A percentile compares a stretch with the other conserved stretches of the same genome.
These are phyloP conservation scores for Oryza longistaminata DNA, from an alignment of 176 grass and related monocot genomes.

Conservation along the genomic window DNA sequence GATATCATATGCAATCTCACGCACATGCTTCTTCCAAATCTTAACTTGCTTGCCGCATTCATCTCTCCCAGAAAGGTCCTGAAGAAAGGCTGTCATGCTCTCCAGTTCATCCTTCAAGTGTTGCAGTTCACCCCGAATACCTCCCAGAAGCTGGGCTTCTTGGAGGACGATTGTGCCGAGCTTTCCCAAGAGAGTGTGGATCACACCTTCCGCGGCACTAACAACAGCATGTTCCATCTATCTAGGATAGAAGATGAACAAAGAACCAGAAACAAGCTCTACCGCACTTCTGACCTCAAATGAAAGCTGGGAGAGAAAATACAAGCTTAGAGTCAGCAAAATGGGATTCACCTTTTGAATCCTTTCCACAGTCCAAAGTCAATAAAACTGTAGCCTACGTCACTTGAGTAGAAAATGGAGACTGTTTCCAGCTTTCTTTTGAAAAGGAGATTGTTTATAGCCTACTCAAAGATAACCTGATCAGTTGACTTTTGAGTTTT, in stretches of 20 bases:
- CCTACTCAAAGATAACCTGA: no score
- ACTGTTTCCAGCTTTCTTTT: no score
- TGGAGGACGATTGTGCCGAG: constrained; percentile 33
- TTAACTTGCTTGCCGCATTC: constrained; percentile 38
- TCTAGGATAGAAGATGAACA: background rate
- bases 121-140: constrained; percentile 3
- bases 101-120: constrained; percentile 51
- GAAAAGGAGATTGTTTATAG: no score
- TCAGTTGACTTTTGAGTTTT: background rate
- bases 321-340: background rate
- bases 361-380: background rate
- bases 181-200: constrained; percentile 32
- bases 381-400: background rate
- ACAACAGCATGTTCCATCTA: constrained; percentile 40
- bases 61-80: constrained; percentile 38
- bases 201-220: constrained; percentile 18
- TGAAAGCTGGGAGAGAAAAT: background rate
- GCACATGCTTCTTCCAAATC: constrained; percentile 49
- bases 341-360: background rate
- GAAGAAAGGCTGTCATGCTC: constrained; percentile 49
- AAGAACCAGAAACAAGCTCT: background rate
- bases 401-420: background rate
- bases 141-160: constrained; percentile 38
- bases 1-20: constrained; percentile 42
- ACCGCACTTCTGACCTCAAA: background rate